phyloP scores from a whole-genome alignment of 257 asterid species.

The Solanum chilense region DNA sequence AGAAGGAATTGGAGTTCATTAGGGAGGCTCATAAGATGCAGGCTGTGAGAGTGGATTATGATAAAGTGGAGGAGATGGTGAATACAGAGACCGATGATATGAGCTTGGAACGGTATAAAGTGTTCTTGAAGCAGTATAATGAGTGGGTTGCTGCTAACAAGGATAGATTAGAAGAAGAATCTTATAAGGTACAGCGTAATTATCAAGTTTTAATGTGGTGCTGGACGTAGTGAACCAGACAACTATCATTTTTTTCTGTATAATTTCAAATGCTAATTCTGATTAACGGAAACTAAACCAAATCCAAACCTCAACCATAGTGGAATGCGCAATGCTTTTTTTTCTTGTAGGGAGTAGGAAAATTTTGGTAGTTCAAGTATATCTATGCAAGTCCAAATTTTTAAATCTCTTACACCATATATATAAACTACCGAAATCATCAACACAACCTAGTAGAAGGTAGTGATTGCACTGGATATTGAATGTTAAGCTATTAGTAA shows the following conservation, averaged over 20 bases:
- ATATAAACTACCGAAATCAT: not conserved
- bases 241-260: not conserved
- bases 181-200: slow-evolving; percentile 47
- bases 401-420: not conserved
- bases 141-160: slow-evolving; percentile 83
- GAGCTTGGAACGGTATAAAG: slow-evolving; percentile 65
- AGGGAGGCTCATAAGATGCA: slow-evolving; percentile 67
- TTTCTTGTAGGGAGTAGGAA: not conserved
- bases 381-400: not conserved
- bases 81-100: slow-evolving; percentile 33
- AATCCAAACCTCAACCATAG: not conserved
- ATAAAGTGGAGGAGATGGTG: slow-evolving; percentile 47
- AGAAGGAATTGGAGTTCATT: slow-evolving; percentile 71
- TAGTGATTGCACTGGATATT: not conserved
- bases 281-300: not conserved
- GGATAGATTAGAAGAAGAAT: slow-evolving; percentile 70
- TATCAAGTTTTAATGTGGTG: not conserved
- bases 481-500: not conserved
- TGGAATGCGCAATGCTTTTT: not conserved
- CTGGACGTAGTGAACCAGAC: not conserved
- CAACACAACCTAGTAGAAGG: not conserved
- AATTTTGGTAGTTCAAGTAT: not conserved
- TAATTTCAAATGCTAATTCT: not conserved
- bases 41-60: slow-evolving; percentile 42
- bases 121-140: slow-evolving; percentile 78